These are phyloP conservation scores for Cavenderia fasciculata DNA, from an alignment of 78 protist species.

Conservation along the genomic window DNA sequence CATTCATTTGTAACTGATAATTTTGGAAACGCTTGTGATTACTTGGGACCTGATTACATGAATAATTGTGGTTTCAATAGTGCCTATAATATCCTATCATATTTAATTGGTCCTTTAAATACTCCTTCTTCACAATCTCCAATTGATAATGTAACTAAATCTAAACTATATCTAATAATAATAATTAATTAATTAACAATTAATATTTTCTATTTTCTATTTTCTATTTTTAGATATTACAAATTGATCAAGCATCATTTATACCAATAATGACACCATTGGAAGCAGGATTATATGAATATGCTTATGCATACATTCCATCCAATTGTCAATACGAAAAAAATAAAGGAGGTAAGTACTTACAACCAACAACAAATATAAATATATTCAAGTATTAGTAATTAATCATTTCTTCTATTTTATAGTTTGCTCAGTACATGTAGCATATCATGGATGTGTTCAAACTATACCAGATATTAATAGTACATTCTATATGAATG, in stretches of 20 bases:
- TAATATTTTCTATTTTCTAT: neutral
- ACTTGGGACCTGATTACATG: constrained; percentile 81
- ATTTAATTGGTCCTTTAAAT: neutral
- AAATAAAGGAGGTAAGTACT: constrained; percentile 11
- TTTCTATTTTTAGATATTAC: neutral
- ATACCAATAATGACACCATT: constrained; percentile 53
- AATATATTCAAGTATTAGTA: no score
- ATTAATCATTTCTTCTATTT: no score
- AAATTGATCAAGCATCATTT: constrained; percentile 38
- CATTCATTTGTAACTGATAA: constrained; percentile 66
- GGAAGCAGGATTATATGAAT: constrained; percentile 39
- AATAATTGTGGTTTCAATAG: constrained; percentile 79
- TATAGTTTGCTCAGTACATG: constrained; percentile 55
- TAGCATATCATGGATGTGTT: constrained; percentile 83
- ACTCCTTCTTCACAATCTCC: constrained; percentile 10
- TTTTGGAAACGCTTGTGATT: constrained; percentile 73
- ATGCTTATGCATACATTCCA: constrained; percentile 84
- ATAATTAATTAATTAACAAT: neutral
- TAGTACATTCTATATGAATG: constrained; percentile 36
- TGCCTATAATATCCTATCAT: constrained; percentile 61
- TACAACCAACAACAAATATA: neutral
- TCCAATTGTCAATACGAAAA: constrained; percentile 31
- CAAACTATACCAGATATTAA: constrained; percentile 64
- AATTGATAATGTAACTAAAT: constrained; percentile 28
- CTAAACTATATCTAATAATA: neutral